Percentiles rank a stretch among this genome's conserved stretches.
Evolutionary conservation across 1,139 yeast genomes (phyloP).

Genomic region (Blastobotrys aristatus): DNA sequence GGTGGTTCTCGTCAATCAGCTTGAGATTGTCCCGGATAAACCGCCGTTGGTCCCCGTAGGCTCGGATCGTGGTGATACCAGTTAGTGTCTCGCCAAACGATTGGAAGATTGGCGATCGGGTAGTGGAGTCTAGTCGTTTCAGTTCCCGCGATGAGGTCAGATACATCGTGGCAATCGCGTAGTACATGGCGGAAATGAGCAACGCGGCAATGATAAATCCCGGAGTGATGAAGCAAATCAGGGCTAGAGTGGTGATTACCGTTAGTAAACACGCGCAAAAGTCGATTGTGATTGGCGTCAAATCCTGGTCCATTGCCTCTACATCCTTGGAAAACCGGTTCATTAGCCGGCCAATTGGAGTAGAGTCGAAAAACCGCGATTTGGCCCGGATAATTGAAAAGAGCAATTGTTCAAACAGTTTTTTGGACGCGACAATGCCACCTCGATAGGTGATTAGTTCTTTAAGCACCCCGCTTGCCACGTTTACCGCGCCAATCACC

Average conservation of each 20-base stretch:
- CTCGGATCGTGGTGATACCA: constrained; percentile 95
- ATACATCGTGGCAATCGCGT: constrained; percentile 69
- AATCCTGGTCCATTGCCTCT: constrained; percentile 88
- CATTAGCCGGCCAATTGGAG: constrained; percentile 95
- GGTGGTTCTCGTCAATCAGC: constrained; percentile 76
- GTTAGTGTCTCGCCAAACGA: constrained; percentile 89
- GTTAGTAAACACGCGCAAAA: constrained; percentile 57
- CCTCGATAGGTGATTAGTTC: constrained; percentile 60
- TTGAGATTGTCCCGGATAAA: constrained; percentile 75
- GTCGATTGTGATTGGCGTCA: constrained; percentile 76
- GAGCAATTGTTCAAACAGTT: constrained; percentile 63
- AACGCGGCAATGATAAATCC: constrained; percentile 73
- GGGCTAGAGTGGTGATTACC: constrained; percentile 56
- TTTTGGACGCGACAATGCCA: constrained; percentile 75
- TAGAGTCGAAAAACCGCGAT: constrained; percentile 85
- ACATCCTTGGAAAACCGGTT: constrained; percentile 94
- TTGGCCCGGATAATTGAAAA: constrained; percentile 62
- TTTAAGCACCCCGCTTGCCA: constrained; percentile 53
- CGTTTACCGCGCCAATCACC: constrained; percentile 59
- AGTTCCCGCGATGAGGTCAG: constrained; percentile 82
- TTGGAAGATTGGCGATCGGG: constrained; percentile 94
- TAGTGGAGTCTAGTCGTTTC: constrained; percentile 80
- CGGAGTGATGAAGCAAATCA: constrained; percentile 81
- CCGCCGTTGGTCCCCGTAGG: constrained; percentile 87
- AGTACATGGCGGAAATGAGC: constrained; percentile 57